These are phyloP conservation scores for Cladorrhinum sp. DNA, from an alignment of 2,329 filamentous ascomycete species.

Conservation along the genomic window DNA sequence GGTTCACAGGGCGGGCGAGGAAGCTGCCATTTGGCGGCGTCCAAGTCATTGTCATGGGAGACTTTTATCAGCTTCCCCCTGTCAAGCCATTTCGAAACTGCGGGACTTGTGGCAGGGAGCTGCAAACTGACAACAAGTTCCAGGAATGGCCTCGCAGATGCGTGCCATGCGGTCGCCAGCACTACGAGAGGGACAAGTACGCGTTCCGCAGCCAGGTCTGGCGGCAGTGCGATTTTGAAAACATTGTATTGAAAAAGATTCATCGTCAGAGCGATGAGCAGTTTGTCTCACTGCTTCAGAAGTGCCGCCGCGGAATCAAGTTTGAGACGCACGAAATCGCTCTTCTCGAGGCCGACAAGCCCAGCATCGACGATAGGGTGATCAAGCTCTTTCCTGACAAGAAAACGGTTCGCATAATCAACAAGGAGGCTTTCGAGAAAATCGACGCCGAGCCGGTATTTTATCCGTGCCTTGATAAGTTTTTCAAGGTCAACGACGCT, in stretches of 20 bases:
- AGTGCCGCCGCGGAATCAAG: constrained; percentile 46
- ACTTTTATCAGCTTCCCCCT: constrained; percentile 59
- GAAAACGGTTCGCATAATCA: constrained; percentile 36
- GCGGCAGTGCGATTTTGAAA: constrained; percentile 53
- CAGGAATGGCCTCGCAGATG: constrained; percentile 34
- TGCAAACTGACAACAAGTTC: constrained; percentile 17
- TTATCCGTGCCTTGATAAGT: constrained; percentile 42
- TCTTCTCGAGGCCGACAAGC: constrained; percentile 44
- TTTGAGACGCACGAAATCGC: constrained; percentile 38
- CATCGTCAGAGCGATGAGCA: constrained; percentile 53
- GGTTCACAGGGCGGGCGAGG: neutral
- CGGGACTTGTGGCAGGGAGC: constrained; percentile 43
- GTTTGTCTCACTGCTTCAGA: constrained; percentile 56
- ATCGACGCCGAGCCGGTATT: no score
- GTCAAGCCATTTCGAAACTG: constrained; percentile 56
- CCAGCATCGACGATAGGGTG: constrained; percentile 34
- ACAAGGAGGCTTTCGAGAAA: constrained; percentile 35
- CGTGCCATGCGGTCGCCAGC: constrained; percentile 34
- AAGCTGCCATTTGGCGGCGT: constrained; percentile 42
- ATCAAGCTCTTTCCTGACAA: constrained; percentile 44
- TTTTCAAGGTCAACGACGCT: constrained; percentile 34
- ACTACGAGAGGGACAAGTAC: constrained; percentile 53
- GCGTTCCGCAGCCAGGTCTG: constrained; percentile 57
- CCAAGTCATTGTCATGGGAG: constrained; percentile 56
- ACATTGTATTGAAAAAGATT: constrained; percentile 51